A percentile compares a stretch with the other conserved stretches of the same genome.
phyloP scores from a whole-genome alignment of 1,139 yeast species.

The Keqinozyma sinolaborantium region DNA sequence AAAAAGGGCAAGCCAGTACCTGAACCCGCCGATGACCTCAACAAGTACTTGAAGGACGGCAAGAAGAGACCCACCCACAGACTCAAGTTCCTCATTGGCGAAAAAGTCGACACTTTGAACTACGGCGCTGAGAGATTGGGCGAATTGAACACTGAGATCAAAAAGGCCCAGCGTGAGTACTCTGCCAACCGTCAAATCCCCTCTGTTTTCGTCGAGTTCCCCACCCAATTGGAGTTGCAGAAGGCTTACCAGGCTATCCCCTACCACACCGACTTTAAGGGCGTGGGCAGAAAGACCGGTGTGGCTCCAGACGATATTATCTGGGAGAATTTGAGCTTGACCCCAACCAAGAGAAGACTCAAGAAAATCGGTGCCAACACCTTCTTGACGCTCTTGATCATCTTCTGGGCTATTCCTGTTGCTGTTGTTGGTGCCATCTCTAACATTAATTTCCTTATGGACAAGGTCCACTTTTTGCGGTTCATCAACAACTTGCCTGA shows the following conservation, averaged over 20 bases:
- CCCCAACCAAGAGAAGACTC: slow-evolving; percentile 37
- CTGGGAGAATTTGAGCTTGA: slow-evolving; percentile 68
- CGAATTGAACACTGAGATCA: slow-evolving; percentile 63
- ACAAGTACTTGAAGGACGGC: slow-evolving; percentile 48
- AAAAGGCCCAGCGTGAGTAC: slow-evolving; percentile 50
- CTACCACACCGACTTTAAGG: slow-evolving; percentile 60
- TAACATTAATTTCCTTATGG: slow-evolving; percentile 69
- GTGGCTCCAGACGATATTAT: slow-evolving; percentile 70
- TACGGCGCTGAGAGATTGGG: slow-evolving; percentile 67
- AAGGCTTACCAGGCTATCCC: slow-evolving; percentile 81
- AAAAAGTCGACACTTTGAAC: slow-evolving; percentile 81
- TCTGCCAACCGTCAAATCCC: slow-evolving; percentile 49
- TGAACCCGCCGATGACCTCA: slow-evolving; percentile 57
- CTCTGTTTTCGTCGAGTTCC: slow-evolving; percentile 84
- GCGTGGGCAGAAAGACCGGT: slow-evolving; percentile 61
- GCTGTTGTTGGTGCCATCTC: slow-evolving; percentile 94
- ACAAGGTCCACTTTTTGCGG: slow-evolving; percentile 62
- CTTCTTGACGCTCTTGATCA: slow-evolving; percentile 50
- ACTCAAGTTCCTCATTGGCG: slow-evolving; percentile 57
- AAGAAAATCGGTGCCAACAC: slow-evolving; percentile 40
- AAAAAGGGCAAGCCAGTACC: slow-evolving; percentile 53
- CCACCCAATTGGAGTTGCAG: slow-evolving; percentile 84
- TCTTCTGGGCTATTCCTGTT: slow-evolving; percentile 93
- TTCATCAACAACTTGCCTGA: slow-evolving; percentile 71
- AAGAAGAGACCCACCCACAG: slow-evolving; percentile 71